phyloP scores from a whole-genome alignment of 306 rosid species.

The Acacia crassicarpa region DNA sequence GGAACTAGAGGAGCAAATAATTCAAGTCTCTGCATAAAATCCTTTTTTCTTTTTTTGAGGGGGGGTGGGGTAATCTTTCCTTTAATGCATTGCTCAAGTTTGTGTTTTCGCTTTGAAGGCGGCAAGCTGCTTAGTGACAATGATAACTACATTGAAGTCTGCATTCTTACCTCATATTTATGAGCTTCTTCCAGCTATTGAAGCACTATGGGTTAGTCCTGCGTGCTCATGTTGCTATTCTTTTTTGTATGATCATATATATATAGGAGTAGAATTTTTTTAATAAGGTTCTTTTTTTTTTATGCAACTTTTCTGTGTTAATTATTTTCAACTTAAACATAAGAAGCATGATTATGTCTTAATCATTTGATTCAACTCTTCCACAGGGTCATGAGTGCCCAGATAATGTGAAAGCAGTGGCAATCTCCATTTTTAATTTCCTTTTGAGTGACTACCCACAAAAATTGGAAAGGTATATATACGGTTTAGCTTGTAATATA shows the following conservation, averaged over 20 bases:
- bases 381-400: slow-evolving; percentile 13
- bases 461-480: neutral
- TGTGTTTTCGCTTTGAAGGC: neutral
- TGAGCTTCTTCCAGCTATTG: slow-evolving; percentile 12
- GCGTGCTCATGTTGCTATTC: neutral
- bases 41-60: neutral
- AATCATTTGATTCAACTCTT: neutral
- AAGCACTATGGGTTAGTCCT: slow-evolving; percentile 19
- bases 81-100: too few relatives aligned
- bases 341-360: neutral
- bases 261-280: too few relatives aligned
- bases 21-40: slow-evolving; percentile 19
- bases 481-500: neutral
- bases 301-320: neutral
- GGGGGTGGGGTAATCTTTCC: neutral
- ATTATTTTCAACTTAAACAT: neutral
- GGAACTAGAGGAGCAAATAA: slow-evolving; percentile 7
- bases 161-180: slow-evolving; percentile 1
- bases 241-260: too few relatives aligned
- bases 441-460: slow-evolving; percentile 17
- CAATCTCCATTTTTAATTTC: slow-evolving; percentile 29
- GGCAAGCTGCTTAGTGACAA: neutral
- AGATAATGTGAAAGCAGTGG: slow-evolving; percentile 7
- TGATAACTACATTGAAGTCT: neutral
- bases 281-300: too few relatives aligned